Base-by-base conservation (phyloP, 768 basidiomycete genomes). In the Daedalea quercina region DNA sequence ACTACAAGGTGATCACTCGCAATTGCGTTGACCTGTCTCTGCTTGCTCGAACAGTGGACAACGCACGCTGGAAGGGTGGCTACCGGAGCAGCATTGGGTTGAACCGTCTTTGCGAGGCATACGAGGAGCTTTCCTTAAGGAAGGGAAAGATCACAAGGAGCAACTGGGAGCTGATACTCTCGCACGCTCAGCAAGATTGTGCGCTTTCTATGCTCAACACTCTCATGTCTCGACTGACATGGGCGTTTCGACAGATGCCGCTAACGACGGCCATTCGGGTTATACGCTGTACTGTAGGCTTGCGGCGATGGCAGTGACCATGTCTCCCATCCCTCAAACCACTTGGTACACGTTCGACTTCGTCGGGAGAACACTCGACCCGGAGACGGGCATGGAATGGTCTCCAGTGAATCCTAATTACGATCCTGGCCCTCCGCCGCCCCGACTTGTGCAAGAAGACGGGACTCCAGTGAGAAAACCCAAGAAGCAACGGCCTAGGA, bases 191-290 rank as follows among this genome's bases (percentile, higher is more conserved):
- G 65, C 73, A 74, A 55, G 75, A 81, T 59, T 90, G 88, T 90
- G 53, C 25, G 40, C 26, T 46, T 37, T 20, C 48, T 17, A 40
- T 50, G 34, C 43, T 34, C 43, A 23, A 45, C 22, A n/a, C 22
- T 2, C n/a, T n/a, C 25, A 44, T 20, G 3, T n/a, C 48, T 46
- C 13, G 46, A 24, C 47, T 15, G 15, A 31, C 43, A 22, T 31
- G 51, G 50, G 12, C 23, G 28, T n/a, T n/a, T n/a, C n/a, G n/a
- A n/a, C 23, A 85, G 87, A 90, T 67, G 89, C 85, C 3, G 78
- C 75, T 28, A 84, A 86, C 61, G 89, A 91, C 58, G 82, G 82
- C 1, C 80, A 84, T 60, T 77, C 85, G 3, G 85, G 81, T 12
- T 79, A 79, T 57, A 56, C 67, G 1, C 56, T 90, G 22, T 83